Evolutionary conservation across 257 asterid genomes (phyloP).

Genomic region (Parsonsia alboflavescens): DNA sequence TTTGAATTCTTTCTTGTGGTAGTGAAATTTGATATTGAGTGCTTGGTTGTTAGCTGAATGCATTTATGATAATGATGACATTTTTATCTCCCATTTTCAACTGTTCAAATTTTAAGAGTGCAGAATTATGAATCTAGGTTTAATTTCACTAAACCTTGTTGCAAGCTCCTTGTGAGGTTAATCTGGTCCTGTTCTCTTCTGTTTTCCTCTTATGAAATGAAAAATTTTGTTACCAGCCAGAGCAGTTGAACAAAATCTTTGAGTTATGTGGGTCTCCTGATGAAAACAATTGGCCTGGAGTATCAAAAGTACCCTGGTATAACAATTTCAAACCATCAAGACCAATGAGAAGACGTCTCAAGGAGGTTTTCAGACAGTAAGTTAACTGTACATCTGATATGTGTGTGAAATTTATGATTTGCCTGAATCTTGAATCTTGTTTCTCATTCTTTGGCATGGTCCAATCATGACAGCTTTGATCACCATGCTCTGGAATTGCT

Average conservation of each 20-base stretch:
- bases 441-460: constrained; percentile 15
- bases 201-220: constrained; percentile 4
- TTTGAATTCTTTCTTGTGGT: neutral
- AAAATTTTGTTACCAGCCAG: constrained; percentile 45
- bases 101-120: neutral
- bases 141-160: neutral
- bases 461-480: constrained; percentile 55
- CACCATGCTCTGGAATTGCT: constrained; percentile 91
- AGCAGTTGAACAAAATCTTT: constrained; percentile 70
- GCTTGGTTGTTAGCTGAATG: too few species aligned
- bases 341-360: constrained; percentile 66
- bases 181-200: neutral
- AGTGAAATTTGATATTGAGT: neutral
- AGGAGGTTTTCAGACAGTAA: constrained; percentile 81
- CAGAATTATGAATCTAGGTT: neutral
- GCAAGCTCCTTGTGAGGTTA: neutral
- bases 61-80: neutral
- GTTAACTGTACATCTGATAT: constrained; percentile 16
- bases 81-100: neutral
- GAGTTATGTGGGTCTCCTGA: constrained; percentile 78
- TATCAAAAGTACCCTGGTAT: constrained; percentile 77
- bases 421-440: neutral
- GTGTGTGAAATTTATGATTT: neutral
- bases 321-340: constrained; percentile 75
- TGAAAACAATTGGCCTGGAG: constrained; percentile 88